Base-by-base conservation (phyloP, 768 basidiomycete genomes). In the Boletus tylopilopsis region DNA sequence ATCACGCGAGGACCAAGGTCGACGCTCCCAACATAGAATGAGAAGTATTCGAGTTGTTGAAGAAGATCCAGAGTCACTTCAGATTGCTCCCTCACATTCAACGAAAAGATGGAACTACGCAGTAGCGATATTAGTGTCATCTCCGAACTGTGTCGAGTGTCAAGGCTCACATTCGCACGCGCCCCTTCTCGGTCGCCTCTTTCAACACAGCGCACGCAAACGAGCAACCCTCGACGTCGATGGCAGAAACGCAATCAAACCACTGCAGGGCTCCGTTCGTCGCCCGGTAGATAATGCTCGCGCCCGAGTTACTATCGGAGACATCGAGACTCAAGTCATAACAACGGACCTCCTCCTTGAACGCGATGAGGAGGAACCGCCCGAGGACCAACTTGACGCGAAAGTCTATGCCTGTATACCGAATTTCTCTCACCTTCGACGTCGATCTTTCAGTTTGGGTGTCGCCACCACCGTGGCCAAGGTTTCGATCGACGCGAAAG, bases 1-100 rank as follows among this genome's bases (percentile, higher is more conserved):
- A 62, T 34, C 25, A 46, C 42, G 24, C 56, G 53, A 15, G 60
- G 60, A 21, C 59, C 60, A 41, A 61, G 52, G 19, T 42, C 15
- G n/a, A 59, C 48, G n/a, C 7, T 0, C 3, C 18, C n/a, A 18
- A 55, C 15, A 12, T 35, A 12, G 18, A 55, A 50, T 13, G 4
- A 6, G 10, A 3, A 9, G 13, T 45, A 7, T 40, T 61, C 50
- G 16, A 51, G 47, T 9, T 53, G 49, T 25, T 49, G 19, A 40
- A 62, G 41, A 24, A 56, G 53, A 18, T 51, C 40, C 27, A 62
- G 38, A 5, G 46, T 32, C 9, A 61, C 19, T n/a, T 49, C 42
- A 6, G 45, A 36, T n/a, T 21, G 27, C 13, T 43, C 43, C 19
- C 6, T 16, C 12, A 50, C 35, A 2, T 52, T 49, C 16, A 62